Evolutionary conservation across 805 yeast genomes (phyloP).

Genomic region (Ogataea siamensis): DNA sequence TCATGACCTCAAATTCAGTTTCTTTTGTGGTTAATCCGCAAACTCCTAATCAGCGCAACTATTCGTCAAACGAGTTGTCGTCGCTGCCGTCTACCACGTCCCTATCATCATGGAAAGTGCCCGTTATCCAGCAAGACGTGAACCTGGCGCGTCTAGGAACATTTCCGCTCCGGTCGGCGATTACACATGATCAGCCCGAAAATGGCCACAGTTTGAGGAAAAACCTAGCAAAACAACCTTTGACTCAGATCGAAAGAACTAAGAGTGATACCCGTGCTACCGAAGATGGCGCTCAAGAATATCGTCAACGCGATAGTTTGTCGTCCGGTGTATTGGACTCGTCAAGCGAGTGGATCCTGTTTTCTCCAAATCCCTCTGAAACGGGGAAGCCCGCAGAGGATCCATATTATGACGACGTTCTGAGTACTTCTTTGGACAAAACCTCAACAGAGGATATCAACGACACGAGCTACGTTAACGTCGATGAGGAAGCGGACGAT

Average conservation of each 20-base stretch:
- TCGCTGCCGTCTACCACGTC: slow-evolving; percentile 21
- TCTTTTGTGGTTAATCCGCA: slow-evolving; percentile 19
- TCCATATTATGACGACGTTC: slow-evolving; percentile 25
- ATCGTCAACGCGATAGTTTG: slow-evolving; percentile 6
- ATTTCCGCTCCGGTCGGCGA: slow-evolving; percentile 7
- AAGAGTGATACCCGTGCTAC: background rate
- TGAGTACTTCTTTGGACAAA: slow-evolving; percentile 23
- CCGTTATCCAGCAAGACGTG: slow-evolving; percentile 12
- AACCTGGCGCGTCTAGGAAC: slow-evolving; percentile 13
- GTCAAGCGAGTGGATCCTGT: slow-evolving; percentile 32
- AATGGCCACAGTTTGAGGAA: background rate
- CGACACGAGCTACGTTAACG: slow-evolving; percentile 21
- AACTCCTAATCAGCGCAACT: slow-evolving; percentile 14
- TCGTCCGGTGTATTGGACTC: slow-evolving; percentile 22
- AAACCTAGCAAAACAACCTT: slow-evolving; percentile 2
- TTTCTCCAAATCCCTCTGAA: slow-evolving; percentile 27
- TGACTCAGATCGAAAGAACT: too few species aligned
- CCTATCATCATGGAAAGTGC: slow-evolving; percentile 12
- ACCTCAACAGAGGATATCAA: slow-evolving; percentile 15
- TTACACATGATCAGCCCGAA: background rate
- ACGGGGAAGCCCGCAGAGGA: slow-evolving; percentile 15
- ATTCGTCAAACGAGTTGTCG: slow-evolving; percentile 19
- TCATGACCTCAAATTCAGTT: slow-evolving; percentile 16
- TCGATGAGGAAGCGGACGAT: slow-evolving; percentile 23
- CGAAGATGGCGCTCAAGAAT: background rate